Base-by-base conservation (phyloP, 345 rosid genomes). In the Dimocarpus longan region DNA sequence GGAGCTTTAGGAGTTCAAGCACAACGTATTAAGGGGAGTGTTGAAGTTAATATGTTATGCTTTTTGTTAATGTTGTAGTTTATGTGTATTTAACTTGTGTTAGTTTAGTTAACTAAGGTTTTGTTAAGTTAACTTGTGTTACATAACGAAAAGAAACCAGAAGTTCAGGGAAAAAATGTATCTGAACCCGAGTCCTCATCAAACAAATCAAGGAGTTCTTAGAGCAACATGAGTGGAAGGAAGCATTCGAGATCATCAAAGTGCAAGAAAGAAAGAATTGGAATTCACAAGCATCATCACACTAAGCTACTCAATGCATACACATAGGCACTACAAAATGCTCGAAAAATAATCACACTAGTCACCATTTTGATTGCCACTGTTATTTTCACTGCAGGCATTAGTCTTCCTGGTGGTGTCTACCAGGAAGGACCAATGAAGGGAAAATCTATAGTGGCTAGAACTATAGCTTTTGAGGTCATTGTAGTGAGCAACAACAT, bases 401-500 rank as follows among this genome's bases (percentile, higher is more conserved):
- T 84, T 15, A 81, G 59, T 21, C 82, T 84, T 43, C 80, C 84
- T 8, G 79, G 84, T 4, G 71, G 82, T 0, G 78, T 76, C 56
- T 68, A 76, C 57, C 78, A 68, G 48, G 82, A 76, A 0, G 81
- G 76, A 48, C 60, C 50, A 1, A 22, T 76, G 5, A 26, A 26
- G 56, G 84, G 84, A 28, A 68, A 80, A 43, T 74, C 86, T 50
- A 68, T 24, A 4, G 80, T 12, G 5, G 81, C 71, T 0, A 75
- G 70, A 83, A 77, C 44, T 9, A 2, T 50, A 19, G 84, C 90
- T 67, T 87, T 87, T 56, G 75, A 70, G 62, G 64, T 81, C 11
- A 81, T 87, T 73, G 42, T 68, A 1, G 22, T 85, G 54, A 68
- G 85, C 79, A 83, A 85, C 81, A 85, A 74, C 80, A 75, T 87